These are phyloP conservation scores for Cladosporium sp. DNA, from an alignment of 2,329 filamentous ascomycete genomes.

Conservation along the genomic window DNA sequence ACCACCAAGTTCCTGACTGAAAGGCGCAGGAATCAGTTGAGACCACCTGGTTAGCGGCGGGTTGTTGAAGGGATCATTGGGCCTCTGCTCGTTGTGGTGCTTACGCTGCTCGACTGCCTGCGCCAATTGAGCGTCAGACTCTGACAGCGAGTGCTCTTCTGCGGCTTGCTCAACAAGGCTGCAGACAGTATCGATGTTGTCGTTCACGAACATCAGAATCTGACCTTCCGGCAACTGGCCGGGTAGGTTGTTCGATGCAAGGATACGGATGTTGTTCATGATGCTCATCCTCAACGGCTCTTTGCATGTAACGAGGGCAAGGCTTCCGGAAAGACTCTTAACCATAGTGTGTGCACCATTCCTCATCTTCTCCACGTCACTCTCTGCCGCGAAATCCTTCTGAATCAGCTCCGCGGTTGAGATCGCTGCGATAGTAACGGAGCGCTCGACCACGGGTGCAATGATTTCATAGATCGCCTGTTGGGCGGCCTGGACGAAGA, in stretches of 20 bases:
- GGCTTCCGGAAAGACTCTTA: slow-evolving; percentile 86
- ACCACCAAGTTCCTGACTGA: slow-evolving; percentile 78
- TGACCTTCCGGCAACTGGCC: slow-evolving; percentile 87
- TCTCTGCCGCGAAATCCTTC: slow-evolving; percentile 94
- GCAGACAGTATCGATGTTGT: slow-evolving; percentile 91
- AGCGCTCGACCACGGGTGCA: slow-evolving; percentile 93
- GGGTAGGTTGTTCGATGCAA: slow-evolving; percentile 61
- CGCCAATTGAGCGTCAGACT: slow-evolving; percentile 93
- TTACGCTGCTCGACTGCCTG: slow-evolving; percentile 74
- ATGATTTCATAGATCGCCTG: slow-evolving; percentile 95
- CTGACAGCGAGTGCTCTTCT: slow-evolving; percentile 85
- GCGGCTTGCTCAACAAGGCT: slow-evolving; percentile 93
- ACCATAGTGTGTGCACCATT: slow-evolving; percentile 91
- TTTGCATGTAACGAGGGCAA: slow-evolving; percentile 97
- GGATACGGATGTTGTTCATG: slow-evolving; percentile 92
- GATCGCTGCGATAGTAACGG: slow-evolving; percentile 95
- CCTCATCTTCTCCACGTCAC: slow-evolving; percentile 82
- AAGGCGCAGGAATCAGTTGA: slow-evolving; percentile 89
- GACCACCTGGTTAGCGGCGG: slow-evolving; percentile 82
- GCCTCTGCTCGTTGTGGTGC: slow-evolving; percentile 70
- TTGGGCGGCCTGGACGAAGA: slow-evolving; percentile 82
- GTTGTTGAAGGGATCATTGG: slow-evolving; percentile 83
- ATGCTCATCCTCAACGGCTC: slow-evolving; percentile 95
- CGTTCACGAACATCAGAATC: slow-evolving; percentile 98
- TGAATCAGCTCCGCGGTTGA: slow-evolving; percentile 92